Evolutionary conservation across 2,329 filamentous ascomycete genomes (phyloP), one percentile per base, ranked within the genome.

Genomic region (Epichloe uncinata): DNA sequence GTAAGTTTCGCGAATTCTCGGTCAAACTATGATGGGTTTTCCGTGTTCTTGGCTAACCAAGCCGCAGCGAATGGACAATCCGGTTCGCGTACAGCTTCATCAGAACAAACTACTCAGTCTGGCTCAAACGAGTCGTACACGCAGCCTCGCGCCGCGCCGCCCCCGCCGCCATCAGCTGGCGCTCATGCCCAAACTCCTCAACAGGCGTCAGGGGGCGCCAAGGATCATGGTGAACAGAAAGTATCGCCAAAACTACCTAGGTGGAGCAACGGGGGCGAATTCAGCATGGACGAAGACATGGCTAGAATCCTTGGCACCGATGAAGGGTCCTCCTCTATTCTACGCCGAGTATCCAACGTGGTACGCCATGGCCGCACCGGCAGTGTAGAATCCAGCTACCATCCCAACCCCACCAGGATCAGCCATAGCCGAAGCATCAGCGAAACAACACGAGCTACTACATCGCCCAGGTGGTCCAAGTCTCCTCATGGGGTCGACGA

Each of bases 271-370:
- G 87, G 87, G 48, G 87, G 83, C 49, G 89, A 95, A 56, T 93
- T 96, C 61, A 93, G 85, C 52, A 82, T 95, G 83, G 91, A 97
- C 56, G 90, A 96, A 65, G 93, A 97, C 62, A 88, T 96, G 80
- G 85, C 87, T 49, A 84, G 90, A 51, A 91, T 96, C 51, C 73
- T 95, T 52, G 85, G 82, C 40, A 82, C 80, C 18, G 87, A 91
- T 53, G 86, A 89, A 62, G 74, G 77, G 42, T 84, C 81, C 34
- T 83, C 87, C 26, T 91, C 87, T 1, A 85, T 96, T 53, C 72
- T 97, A 54, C 85, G 87, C 51, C 82, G 88, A 48, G 86, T 96
- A 40, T 97, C 93, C 7, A 95, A 95, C 63, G 90, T 87, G 47
- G 89, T 96, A 51, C 87, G 89, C 55, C 93, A 97, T 66, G 89